Conservation (phyloP, 495 filamentous ascomycete species). For the Endocarpon pusillum region DNA sequence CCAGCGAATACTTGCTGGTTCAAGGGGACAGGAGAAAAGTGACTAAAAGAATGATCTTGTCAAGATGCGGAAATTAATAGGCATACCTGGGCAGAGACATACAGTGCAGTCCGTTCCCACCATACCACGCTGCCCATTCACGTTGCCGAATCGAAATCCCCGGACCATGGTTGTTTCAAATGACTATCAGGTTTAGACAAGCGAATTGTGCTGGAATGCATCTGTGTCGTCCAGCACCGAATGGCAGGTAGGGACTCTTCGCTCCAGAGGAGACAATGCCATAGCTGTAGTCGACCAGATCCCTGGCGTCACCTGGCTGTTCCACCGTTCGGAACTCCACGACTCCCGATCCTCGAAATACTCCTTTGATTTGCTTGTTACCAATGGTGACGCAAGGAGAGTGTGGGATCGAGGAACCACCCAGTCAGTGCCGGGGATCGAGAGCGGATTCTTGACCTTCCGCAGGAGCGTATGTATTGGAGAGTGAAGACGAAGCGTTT, state of each 20-base stretch:
- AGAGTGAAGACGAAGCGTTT: slow-evolving; percentile 63
- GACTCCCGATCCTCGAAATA: no score
- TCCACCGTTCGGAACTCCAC: no score
- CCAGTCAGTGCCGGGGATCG: slow-evolving; percentile 59
- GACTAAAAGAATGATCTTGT: slow-evolving; percentile 11
- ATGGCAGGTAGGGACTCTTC: slow-evolving; percentile 76
- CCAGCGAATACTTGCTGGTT: slow-evolving; percentile 49
- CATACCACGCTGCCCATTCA: slow-evolving; percentile 47
- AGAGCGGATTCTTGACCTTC: slow-evolving; percentile 64
- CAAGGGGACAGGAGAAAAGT: slow-evolving; percentile 37
- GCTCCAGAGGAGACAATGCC: slow-evolving; percentile 83
- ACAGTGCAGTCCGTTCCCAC: slow-evolving; percentile 76
- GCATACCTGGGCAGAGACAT: slow-evolving; percentile 19
- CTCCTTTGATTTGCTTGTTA: slow-evolving; percentile 46
- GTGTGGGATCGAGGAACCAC: slow-evolving; percentile 59
- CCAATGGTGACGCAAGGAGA: slow-evolving; percentile 67
- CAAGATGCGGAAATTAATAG: neutral
- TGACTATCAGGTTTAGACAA: slow-evolving; percentile 76
- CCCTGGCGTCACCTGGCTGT: no score
- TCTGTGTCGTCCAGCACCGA: slow-evolving; percentile 81
- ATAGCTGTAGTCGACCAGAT: slow-evolving; percentile 80
- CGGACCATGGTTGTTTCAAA: slow-evolving; percentile 66
- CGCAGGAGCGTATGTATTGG: slow-evolving; percentile 79
- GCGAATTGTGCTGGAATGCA: slow-evolving; percentile 98
- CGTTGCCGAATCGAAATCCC: slow-evolving; percentile 54